Evolutionary conservation across 768 basidiomycete species (phyloP).

Genomic region (Suillus tomentosus): DNA sequence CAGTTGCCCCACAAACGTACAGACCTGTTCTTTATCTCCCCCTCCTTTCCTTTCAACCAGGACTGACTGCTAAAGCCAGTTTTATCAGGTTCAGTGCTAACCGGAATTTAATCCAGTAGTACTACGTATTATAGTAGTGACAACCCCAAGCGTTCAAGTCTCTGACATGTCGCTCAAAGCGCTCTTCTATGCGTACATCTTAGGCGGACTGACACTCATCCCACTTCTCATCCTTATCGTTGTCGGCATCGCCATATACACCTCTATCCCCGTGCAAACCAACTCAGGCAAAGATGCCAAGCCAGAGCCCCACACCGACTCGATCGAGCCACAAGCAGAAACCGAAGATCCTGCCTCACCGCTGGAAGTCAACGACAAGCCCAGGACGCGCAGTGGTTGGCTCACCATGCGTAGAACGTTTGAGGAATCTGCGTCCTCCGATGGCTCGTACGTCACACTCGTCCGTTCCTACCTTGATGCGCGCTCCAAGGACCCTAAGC

Average conservation of each 20-base stretch:
- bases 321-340: constrained; percentile 28
- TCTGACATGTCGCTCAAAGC: constrained; percentile 65
- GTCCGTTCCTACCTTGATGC: constrained; percentile 81
- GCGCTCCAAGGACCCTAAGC: constrained; percentile 82
- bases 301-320: constrained; percentile 24
- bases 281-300: constrained; percentile 45
- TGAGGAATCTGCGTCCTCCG: constrained; percentile 56
- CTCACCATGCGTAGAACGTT: constrained; percentile 81
- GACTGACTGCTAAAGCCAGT: not conserved
- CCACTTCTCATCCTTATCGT: constrained; percentile 67
- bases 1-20: constrained; percentile 1
- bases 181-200: constrained; percentile 79
- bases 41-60: not conserved
- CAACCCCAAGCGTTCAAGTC: not conserved
- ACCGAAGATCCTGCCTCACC: constrained; percentile 15
- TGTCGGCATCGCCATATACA: constrained; percentile 72
- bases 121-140: not conserved
- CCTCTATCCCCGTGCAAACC: constrained; percentile 76
- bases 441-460: constrained; percentile 76
- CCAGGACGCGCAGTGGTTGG: constrained; percentile 76
- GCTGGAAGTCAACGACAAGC: constrained; percentile 53
- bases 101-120: not conserved
- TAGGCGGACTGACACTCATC: constrained; percentile 89
- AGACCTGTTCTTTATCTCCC: not conserved
- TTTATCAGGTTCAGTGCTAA: not conserved